Conservation (phyloP, 139 green algal species). For the Tetradesmus lagerheimii region DNA sequence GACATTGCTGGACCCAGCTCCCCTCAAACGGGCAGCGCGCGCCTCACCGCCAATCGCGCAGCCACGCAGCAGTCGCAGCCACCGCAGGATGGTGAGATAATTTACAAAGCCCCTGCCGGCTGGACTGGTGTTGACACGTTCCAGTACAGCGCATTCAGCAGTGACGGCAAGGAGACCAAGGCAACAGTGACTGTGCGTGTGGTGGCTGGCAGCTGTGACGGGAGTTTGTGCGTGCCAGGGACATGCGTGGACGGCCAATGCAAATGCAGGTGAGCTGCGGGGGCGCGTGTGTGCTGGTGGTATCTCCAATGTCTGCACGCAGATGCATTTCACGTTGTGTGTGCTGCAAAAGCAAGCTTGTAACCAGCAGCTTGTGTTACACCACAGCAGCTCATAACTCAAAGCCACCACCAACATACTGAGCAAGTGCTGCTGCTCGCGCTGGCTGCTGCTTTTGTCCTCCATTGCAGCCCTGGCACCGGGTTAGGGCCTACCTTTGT, state of each 20-base stretch:
- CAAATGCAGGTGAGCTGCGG: neutral
- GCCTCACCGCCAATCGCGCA: neutral
- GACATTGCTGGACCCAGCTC: neutral
- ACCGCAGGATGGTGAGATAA: neutral
- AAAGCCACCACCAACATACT: neutral
- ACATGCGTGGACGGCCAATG: neutral
- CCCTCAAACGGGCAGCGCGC: neutral
- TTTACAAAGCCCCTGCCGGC: neutral
- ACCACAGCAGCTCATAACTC: neutral
- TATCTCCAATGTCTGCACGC: no score
- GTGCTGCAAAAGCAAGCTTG: neutral
- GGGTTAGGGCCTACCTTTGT: neutral
- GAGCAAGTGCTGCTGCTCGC: neutral
- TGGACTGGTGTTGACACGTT: neutral
- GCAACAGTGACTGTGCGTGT: constrained; percentile 1
- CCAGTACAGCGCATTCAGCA: neutral
- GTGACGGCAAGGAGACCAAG: neutral
- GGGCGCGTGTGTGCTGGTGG: no score
- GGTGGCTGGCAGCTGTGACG: neutral
- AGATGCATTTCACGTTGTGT: no score
- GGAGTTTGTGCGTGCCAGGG: neutral
- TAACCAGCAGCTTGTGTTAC: neutral
- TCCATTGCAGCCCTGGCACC: neutral
- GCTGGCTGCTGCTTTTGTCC: neutral
- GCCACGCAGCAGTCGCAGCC: neutral